phyloP scores from a whole-genome alignment of 2,329 filamentous ascomycete species.

The Pseudogymnoascus sp. region DNA sequence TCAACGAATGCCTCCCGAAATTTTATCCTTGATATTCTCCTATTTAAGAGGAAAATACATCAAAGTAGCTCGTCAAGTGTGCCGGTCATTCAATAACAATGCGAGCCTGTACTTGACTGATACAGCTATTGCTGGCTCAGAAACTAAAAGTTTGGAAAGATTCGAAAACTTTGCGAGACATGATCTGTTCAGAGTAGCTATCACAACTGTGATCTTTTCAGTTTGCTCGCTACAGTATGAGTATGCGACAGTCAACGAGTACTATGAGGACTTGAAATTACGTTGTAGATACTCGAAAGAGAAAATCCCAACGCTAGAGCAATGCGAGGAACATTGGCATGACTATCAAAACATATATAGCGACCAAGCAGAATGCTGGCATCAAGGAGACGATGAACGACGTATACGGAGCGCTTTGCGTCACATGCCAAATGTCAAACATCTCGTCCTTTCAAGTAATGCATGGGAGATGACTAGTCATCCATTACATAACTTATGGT shows the following conservation, averaged over 20 bases:
- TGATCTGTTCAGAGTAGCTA: neutral
- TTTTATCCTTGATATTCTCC: slow-evolving; percentile 10
- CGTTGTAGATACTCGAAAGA: neutral
- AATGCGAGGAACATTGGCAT: slow-evolving; percentile 6
- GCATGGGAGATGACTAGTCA: slow-evolving; percentile 2
- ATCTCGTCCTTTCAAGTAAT: neutral
- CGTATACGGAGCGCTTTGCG: slow-evolving; percentile 7
- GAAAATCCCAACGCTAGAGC: neutral
- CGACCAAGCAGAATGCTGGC: slow-evolving; percentile 6
- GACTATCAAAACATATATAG: slow-evolving; percentile 5
- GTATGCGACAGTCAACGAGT: neutral
- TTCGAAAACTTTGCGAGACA: slow-evolving; percentile 7
- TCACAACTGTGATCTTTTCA: slow-evolving; percentile 8
- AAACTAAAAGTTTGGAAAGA: slow-evolving; percentile 6
- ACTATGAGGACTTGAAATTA: slow-evolving; percentile 1
- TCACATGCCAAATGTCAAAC: slow-evolving; percentile 6
- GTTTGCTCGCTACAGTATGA: slow-evolving; percentile 5
- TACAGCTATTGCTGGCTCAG: slow-evolving; percentile 1
- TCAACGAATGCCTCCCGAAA: slow-evolving; percentile 10
- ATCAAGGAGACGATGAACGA: neutral
- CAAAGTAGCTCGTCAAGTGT: slow-evolving; percentile 9
- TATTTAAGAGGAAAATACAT: neutral
- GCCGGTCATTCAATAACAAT: neutral
- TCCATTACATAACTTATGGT: slow-evolving; percentile 7
- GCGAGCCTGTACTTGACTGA: neutral